Evolutionary conservation across 202 grass and related monocot species (phyloP).

Genomic region (Carex sylvatica): DNA sequence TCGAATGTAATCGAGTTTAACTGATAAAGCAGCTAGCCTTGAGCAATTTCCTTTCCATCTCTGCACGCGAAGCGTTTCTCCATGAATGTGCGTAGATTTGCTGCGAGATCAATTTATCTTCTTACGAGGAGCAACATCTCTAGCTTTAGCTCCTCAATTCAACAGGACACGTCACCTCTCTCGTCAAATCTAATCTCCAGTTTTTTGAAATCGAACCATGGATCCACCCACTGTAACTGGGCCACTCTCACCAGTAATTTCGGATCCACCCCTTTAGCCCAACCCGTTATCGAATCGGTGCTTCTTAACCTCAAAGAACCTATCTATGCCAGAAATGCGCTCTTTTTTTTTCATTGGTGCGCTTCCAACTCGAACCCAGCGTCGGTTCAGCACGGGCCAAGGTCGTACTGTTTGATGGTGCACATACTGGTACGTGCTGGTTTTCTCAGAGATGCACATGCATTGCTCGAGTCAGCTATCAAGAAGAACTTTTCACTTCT

Average conservation of each 20-base stretch:
- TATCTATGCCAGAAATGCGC: constrained; percentile 51
- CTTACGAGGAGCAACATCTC: constrained; percentile 17
- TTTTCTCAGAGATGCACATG: constrained; percentile 43
- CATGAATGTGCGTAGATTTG: neutral
- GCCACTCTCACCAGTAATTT: constrained; percentile 48
- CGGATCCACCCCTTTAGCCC: constrained; percentile 19
- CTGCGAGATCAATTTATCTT: neutral
- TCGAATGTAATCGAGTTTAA: too few relatives aligned
- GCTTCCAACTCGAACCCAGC: constrained; percentile 12
- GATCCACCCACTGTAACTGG: constrained; percentile 28
- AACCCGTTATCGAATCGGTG: constrained; percentile 39
- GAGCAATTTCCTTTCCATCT: neutral
- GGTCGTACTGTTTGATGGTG: constrained; percentile 62
- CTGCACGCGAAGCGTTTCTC: neutral
- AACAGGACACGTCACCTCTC: neutral
- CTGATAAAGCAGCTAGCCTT: too few relatives aligned
- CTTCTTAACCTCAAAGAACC: constrained; percentile 53
- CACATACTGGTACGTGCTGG: constrained; percentile 68
- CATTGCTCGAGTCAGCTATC: constrained; percentile 54
- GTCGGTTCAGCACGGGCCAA: constrained; percentile 27
- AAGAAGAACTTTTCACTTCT: constrained; percentile 17
- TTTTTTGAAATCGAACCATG: constrained; percentile 30
- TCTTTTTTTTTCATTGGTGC: constrained; percentile 75
- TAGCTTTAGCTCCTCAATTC: neutral
- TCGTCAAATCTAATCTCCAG: constrained; percentile 8